Evolutionary conservation across 257 asterid species (phyloP), one percentile per base, ranked within the genome.

Genomic region (Rauvolfia tetraphylla): DNA sequence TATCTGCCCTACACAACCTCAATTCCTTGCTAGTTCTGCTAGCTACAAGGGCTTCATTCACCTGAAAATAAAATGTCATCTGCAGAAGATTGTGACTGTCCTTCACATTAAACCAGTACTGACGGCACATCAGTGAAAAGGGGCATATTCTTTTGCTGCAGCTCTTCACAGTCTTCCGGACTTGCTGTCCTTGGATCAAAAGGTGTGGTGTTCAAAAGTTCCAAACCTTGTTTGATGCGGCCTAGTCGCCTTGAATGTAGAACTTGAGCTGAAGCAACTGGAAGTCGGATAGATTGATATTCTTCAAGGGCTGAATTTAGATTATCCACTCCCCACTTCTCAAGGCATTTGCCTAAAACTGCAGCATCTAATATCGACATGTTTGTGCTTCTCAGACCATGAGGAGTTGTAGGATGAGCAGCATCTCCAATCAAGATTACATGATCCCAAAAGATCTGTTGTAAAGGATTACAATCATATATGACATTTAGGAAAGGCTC

Each of bases 361-460:
- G 91, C 92, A 76, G 92, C 96, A 81, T 95, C 99, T 79, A 91
- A 23, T 49, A 95, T 79, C 5, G 97, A 89, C 99, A 92, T 92
- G 92, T 95, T 95, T 76, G 99, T 91, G 93, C 97, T 95, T 81
- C 98, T 91, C 74, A 88, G 46, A 71, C 98, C 97, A 68, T 91
- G 98, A 38, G 98, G 98, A 41, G 96, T 92, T 0, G 91, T 90
- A 5, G 98, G 98, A 58, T 95, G 98, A 76, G 98, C 98, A 23
- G 96, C 96, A 71, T 95, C 98, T 79, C 98, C 98, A 33, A 91
- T 54, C 84, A 95, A 83, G 39, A 84, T 95, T 33, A 91, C 95
- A 14, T 85, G 87, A 67, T 86, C 86, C 98, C 96, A 92, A 57
- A 80, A 82, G n/a, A 95, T 66, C 72, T 78, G 86, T 65, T 78